Evolutionary conservation across 495 filamentous ascomycete genomes (phyloP).

Genomic region (Cercophora sp.): DNA sequence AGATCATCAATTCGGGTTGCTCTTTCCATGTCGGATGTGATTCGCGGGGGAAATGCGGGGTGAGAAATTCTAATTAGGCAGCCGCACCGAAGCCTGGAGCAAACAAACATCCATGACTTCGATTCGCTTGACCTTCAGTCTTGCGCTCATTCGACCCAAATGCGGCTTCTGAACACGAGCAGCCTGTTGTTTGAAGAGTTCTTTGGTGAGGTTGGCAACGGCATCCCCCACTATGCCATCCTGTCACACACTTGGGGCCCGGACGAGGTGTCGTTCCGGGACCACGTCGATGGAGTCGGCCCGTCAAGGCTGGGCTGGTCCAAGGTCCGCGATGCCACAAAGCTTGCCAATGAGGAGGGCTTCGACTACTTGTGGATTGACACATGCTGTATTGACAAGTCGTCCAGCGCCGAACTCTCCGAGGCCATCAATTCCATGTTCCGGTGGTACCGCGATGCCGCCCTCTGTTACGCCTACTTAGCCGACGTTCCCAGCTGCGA

Average conservation of each 20-base stretch:
- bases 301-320: not conserved
- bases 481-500: conserved; percentile 19
- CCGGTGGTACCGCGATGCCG: too few species aligned
- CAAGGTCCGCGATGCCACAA: not conserved
- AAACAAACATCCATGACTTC: too few species aligned
- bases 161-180: not conserved
- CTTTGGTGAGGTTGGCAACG: conserved; percentile 5
- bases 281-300: not conserved
- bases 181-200: not conserved
- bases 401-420: conserved; percentile 28
- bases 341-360: conserved; percentile 11
- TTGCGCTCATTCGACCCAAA: too few species aligned
- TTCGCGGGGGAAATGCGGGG: too few species aligned
- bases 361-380: conserved; percentile 37
- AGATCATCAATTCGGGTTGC: too few species aligned
- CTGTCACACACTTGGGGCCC: not conserved
- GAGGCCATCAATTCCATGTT: too few species aligned
- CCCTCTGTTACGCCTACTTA: conserved; percentile 33
- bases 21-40: too few species aligned
- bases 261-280: not conserved
- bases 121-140: too few species aligned
- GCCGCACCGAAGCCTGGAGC: too few species aligned
- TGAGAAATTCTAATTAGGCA: too few species aligned
- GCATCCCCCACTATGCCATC: conserved; percentile 3
- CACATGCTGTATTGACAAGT: conserved; percentile 39